Conservation (phyloP, 2,329 filamentous ascomycete species). For the Neurospora sp. region DNA sequence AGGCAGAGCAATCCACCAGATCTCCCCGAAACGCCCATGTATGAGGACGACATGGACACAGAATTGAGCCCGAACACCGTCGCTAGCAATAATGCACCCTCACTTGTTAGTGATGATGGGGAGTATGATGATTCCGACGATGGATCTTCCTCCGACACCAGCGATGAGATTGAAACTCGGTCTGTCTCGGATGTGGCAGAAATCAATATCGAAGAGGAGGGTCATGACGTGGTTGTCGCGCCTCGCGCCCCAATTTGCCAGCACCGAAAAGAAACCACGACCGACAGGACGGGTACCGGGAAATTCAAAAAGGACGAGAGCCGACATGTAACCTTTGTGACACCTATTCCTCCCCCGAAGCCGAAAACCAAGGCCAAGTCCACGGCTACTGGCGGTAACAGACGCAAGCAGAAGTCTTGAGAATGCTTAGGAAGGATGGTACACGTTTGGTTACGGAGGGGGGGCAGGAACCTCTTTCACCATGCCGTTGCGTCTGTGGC, state of each 20-base stretch:
- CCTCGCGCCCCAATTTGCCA: slow-evolving; percentile 18
- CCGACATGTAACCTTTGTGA: slow-evolving; percentile 47
- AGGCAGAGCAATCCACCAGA: slow-evolving; percentile 11
- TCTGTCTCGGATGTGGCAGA: slow-evolving; percentile 51
- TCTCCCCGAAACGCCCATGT: slow-evolving; percentile 25
- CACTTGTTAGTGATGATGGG: slow-evolving; percentile 70
- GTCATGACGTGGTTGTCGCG: slow-evolving; percentile 25
- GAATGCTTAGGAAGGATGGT: not conserved
- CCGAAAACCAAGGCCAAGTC: slow-evolving; percentile 21
- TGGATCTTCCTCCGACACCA: slow-evolving; percentile 49
- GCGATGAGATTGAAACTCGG: slow-evolving; percentile 47
- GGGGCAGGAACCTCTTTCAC: not conserved
- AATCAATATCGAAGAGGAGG: slow-evolving; percentile 50
- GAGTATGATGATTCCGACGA: slow-evolving; percentile 67
- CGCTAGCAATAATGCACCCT: slow-evolving; percentile 67
- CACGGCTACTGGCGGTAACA: slow-evolving; percentile 10
- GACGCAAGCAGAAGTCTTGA: slow-evolving; percentile 19
- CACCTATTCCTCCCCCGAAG: slow-evolving; percentile 31
- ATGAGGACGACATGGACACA: slow-evolving; percentile 45
- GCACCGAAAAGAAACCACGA: slow-evolving; percentile 33
- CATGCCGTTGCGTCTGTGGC: not conserved
- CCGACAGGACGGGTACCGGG: slow-evolving; percentile 29
- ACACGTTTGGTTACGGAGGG: not conserved
- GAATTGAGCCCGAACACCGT: slow-evolving; percentile 61
- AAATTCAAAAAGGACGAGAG: slow-evolving; percentile 42